These are phyloP conservation scores for Schizopora paradoxa DNA, from an alignment of 1,284 basidiomycete species.

Conservation along the genomic window DNA sequence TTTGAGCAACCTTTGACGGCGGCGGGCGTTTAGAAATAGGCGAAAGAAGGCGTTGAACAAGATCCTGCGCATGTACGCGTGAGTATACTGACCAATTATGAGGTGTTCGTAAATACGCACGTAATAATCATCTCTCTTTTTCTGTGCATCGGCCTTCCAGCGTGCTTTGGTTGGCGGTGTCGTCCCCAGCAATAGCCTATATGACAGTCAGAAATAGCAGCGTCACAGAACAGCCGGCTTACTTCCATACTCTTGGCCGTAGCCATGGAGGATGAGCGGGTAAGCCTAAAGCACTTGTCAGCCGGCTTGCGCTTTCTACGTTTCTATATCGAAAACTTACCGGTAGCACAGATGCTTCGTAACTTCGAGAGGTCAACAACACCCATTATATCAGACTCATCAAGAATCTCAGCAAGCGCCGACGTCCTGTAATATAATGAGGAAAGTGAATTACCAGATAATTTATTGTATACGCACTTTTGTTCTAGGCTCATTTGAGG, in stretches of 20 bases:
- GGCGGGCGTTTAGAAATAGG: constrained; percentile 46
- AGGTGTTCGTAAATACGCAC: constrained; percentile 37
- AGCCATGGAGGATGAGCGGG: constrained; percentile 68
- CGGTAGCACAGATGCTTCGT: constrained; percentile 14
- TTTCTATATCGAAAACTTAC: constrained; percentile 7
- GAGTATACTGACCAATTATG: constrained; percentile 2
- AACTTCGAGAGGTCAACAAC: constrained; percentile 18
- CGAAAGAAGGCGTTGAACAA: constrained; percentile 55
- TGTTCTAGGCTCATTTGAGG: constrained; percentile 57
- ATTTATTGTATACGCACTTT: constrained; percentile 39
- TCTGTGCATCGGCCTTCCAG: constrained; percentile 53
- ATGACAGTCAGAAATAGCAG: constrained; percentile 3
- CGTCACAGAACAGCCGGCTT: constrained; percentile 25
- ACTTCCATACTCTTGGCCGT: constrained; percentile 72
- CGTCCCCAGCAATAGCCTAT: constrained; percentile 57
- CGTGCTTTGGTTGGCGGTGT: constrained; percentile 50
- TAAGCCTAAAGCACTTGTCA: constrained; percentile 44
- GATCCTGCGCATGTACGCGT: constrained; percentile 42
- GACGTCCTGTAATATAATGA: constrained; percentile 13
- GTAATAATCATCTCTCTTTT: constrained; percentile 66
- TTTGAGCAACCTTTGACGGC: constrained; percentile 38
- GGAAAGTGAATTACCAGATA: constrained; percentile 3
- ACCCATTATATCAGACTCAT: constrained; percentile 19
- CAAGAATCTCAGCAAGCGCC: constrained; percentile 50
- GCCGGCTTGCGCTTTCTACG: not conserved